phyloP scores from a whole-genome alignment of 116 monocot genomes.

The Zostera marina region DNA sequence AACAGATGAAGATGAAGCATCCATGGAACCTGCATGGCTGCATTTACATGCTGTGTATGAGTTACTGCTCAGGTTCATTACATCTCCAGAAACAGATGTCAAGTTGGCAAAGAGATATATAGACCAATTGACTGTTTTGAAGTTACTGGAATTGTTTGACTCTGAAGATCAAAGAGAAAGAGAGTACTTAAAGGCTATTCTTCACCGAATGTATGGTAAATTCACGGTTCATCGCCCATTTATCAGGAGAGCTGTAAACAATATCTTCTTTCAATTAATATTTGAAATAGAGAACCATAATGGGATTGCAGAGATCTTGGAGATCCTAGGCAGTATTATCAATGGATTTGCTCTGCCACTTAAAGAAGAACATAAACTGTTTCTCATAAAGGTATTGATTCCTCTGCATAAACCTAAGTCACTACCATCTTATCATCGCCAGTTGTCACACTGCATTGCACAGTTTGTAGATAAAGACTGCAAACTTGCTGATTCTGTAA shows the following conservation, averaged over 20 bases:
- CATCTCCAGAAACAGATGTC: conserved; percentile 13
- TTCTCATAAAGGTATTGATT: conserved; percentile 17
- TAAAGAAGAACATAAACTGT: conserved; percentile 23
- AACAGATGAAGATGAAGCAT: conserved; percentile 29
- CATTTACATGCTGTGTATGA: conserved; percentile 40
- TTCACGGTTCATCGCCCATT: conserved; percentile 42
- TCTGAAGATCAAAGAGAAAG: conserved; percentile 56
- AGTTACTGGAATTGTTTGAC: conserved; percentile 13
- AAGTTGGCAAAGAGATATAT: conserved; percentile 39
- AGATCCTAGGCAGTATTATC: conserved; percentile 16
- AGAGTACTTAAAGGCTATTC: conserved; percentile 59
- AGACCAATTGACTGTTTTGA: conserved; percentile 25
- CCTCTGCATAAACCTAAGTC: conserved; percentile 26
- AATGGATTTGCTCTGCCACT: conserved; percentile 20
- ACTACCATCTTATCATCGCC: conserved; percentile 11
- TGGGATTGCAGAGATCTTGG: conserved; percentile 15
- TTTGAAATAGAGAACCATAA: conserved; percentile 19
- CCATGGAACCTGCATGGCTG: conserved; percentile 36
- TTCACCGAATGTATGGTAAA: conserved; percentile 59
- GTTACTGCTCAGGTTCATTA: conserved; percentile 27
- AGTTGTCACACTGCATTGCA: conserved; percentile 17
- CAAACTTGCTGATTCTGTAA: conserved; percentile 20
- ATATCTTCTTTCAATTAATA: conserved; percentile 20
- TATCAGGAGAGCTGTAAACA: conserved; percentile 19
- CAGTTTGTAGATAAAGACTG: conserved; percentile 20